Percentiles rank a stretch among this genome's conserved stretches.
Evolutionary conservation across 1,284 basidiomycete species (phyloP).

Genomic region (Vanrija sp.): DNA sequence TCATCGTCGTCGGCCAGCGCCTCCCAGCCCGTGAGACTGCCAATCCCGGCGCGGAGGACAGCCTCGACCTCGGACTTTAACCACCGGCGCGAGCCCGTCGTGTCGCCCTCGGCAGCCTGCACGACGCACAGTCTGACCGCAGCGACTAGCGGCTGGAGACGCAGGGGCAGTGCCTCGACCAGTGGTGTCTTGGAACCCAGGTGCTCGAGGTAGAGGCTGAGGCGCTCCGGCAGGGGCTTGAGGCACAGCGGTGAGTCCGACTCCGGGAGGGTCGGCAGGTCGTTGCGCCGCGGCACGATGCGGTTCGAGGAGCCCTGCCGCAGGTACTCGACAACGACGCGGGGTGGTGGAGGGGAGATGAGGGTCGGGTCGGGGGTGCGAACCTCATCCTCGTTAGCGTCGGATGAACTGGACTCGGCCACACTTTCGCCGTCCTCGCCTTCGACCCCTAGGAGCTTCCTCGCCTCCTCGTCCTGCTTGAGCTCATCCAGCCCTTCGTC

Average conservation of each 20-base stretch:
- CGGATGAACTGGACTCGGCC: conserved; percentile 23
- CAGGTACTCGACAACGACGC: conserved; percentile 62
- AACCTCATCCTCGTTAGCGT: neutral
- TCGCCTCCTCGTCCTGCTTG: conserved; percentile 16
- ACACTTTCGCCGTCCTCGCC: neutral
- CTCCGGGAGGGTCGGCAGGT: conserved; percentile 25
- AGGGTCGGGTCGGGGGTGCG: too few relatives aligned
- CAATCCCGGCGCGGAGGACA: conserved; percentile 55
- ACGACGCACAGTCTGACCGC: conserved; percentile 44
- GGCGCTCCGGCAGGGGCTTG: conserved; percentile 55
- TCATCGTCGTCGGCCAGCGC: conserved; percentile 35
- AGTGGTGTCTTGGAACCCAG: conserved; percentile 57
- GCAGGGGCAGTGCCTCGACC: conserved; percentile 46
- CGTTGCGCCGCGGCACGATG: conserved; percentile 51
- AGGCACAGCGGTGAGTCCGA: conserved; percentile 43
- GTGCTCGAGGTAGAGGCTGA: conserved; percentile 58
- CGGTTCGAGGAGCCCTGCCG: conserved; percentile 66
- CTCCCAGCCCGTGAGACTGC: conserved; percentile 25
- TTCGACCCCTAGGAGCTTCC: conserved; percentile 17
- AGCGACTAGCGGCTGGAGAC: conserved; percentile 34
- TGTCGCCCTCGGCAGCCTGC: conserved; percentile 28
- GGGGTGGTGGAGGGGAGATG: conserved; percentile 25
- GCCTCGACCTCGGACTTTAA: conserved; percentile 61
- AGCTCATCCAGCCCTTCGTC: conserved; percentile 37
- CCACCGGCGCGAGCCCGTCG: conserved; percentile 56